phyloP scores from a whole-genome alignment of 2,329 filamentous ascomycete genomes.

The Apiospora malaysiana region DNA sequence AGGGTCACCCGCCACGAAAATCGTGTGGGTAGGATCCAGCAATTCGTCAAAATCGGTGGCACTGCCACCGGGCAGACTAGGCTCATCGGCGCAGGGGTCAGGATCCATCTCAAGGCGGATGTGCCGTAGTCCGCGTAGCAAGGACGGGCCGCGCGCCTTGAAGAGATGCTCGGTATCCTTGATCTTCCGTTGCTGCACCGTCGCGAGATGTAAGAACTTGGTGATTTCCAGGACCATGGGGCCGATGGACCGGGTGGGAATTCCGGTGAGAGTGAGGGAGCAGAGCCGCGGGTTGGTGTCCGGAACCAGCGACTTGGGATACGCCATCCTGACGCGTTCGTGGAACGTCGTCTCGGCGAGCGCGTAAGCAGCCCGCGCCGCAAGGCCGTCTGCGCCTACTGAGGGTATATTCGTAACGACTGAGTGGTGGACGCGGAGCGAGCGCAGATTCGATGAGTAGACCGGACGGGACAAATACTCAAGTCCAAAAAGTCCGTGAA shows the following conservation, averaged over 20 bases:
- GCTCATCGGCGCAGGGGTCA: conserved; percentile 45
- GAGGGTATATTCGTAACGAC: conserved; percentile 61
- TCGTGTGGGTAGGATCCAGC: conserved; percentile 43
- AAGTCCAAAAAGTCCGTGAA: conserved; percentile 52
- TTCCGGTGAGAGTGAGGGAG: conserved; percentile 58
- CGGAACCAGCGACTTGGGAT: conserved; percentile 55
- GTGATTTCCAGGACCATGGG: conserved; percentile 54
- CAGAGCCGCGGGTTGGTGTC: conserved; percentile 62
- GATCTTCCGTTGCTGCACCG: conserved; percentile 56
- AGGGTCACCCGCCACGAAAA: conserved; percentile 41
- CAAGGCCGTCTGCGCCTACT: conserved; percentile 45
- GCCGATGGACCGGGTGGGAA: conserved; percentile 60
- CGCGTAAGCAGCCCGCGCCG: conserved; percentile 43
- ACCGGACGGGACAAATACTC: conserved; percentile 58
- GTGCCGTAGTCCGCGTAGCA: conserved; percentile 58
- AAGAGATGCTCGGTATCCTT: conserved; percentile 33
- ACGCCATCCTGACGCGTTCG: conserved; percentile 50
- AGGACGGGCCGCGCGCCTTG: conserved; percentile 45
- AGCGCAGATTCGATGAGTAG: conserved; percentile 58
- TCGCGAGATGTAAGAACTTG: conserved; percentile 52
- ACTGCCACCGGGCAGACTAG: conserved; percentile 37
- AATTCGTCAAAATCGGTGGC: conserved; percentile 50
- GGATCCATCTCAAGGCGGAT: conserved; percentile 61
- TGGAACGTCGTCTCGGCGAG: conserved; percentile 53
- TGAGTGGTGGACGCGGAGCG: conserved; percentile 64